Percentiles rank a stretch among this genome's conserved stretches.
Conservation (phyloP, 2,329 filamentous ascomycete genomes). For the Macrophomina phaseolina region DNA sequence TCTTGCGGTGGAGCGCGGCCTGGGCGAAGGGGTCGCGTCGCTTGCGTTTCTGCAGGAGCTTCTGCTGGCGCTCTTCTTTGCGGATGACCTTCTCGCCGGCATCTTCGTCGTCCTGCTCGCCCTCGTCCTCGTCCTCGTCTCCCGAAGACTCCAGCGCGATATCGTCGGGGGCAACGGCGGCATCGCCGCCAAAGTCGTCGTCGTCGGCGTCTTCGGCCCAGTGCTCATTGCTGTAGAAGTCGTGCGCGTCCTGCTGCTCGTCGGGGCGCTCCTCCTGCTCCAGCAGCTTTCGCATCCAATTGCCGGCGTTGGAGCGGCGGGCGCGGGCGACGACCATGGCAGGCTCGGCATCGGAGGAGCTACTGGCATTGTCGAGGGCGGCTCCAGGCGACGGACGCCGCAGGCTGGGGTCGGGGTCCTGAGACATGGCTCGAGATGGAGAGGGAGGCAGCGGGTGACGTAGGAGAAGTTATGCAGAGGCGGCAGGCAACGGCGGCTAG, state of each 20-base stretch:
- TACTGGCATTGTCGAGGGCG: slow-evolving; percentile 30
- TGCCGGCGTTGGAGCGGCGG: slow-evolving; percentile 48
- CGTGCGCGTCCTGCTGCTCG: slow-evolving; percentile 44
- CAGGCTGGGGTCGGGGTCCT: slow-evolving; percentile 30
- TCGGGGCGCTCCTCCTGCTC: slow-evolving; percentile 46
- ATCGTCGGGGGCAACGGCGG: slow-evolving; percentile 66
- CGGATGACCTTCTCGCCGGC: slow-evolving; percentile 89
- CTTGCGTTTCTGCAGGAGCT: slow-evolving; percentile 73
- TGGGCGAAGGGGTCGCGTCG: slow-evolving; percentile 54
- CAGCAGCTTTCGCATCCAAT: slow-evolving; percentile 48
- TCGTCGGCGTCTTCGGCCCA: slow-evolving; percentile 72
- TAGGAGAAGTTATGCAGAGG: slow-evolving; percentile 31
- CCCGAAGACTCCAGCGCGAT: slow-evolving; percentile 82
- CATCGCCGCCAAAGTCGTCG: slow-evolving; percentile 50
- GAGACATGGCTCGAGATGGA: slow-evolving; percentile 31
- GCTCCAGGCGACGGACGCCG: slow-evolving; percentile 30
- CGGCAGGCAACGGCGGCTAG: slow-evolving; percentile 34
- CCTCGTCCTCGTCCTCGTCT: slow-evolving; percentile 79
- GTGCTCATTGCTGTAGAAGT: slow-evolving; percentile 46
- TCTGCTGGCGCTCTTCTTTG: slow-evolving; percentile 73
- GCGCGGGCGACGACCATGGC: slow-evolving; percentile 46
- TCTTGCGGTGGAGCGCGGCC: slow-evolving; percentile 45
- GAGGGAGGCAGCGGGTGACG: slow-evolving; percentile 21
- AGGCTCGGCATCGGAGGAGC: slow-evolving; percentile 33
- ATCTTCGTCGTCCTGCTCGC: slow-evolving; percentile 69